Evolutionary conservation across 495 filamentous ascomycete genomes (phyloP), one percentile per base, ranked within the genome.

Genomic region (Durotheca rogersii): DNA sequence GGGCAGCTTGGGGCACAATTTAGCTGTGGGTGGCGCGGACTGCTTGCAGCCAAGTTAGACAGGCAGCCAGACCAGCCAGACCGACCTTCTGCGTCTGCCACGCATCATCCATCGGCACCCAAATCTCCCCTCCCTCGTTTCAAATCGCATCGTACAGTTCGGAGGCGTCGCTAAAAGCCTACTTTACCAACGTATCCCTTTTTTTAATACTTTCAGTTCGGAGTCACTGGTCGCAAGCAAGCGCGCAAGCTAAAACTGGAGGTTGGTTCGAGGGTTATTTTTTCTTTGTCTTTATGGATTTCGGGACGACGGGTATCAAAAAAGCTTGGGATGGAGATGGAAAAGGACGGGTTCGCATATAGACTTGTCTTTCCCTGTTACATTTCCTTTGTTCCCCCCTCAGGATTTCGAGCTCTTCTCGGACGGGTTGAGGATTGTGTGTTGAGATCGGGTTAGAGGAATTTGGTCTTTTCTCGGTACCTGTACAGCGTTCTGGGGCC

Each of bases 281-380:
- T 37, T 50, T n/a, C n/a, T n/a, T n/a, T n/a, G n/a, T n/a, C n/a
- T n/a, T n/a, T n/a, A n/a, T n/a, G n/a, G n/a, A n/a, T n/a, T n/a
- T n/a, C n/a, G n/a, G n/a, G n/a, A n/a, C n/a, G n/a, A n/a, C n/a
- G n/a, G n/a, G n/a, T n/a, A n/a, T n/a, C n/a, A n/a, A 67, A 59
- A 67, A 64, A 66, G 64, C 49, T 51, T 53, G 48, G 53, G 69
- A 37, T 42, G 38, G 55, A 57, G 54, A 47, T 39, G 69, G 65
- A 65, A 73, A 72, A 66, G 58, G 65, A 61, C 52, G 61, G 60
- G 39, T 43, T 61, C 56, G 69, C 70, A 73, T 72, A 71, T 73
- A 72, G 68, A 75, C 64, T 59, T 56, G 23, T 27, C 53, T 57
- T 40, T 62, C 62, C 41, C 25, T 6, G 25, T 53, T 23, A 48